Evolutionary conservation across 805 yeast genomes (phyloP), one percentile per base, ranked within the genome.

Genomic region (Yamadazyma kitorensis): DNA sequence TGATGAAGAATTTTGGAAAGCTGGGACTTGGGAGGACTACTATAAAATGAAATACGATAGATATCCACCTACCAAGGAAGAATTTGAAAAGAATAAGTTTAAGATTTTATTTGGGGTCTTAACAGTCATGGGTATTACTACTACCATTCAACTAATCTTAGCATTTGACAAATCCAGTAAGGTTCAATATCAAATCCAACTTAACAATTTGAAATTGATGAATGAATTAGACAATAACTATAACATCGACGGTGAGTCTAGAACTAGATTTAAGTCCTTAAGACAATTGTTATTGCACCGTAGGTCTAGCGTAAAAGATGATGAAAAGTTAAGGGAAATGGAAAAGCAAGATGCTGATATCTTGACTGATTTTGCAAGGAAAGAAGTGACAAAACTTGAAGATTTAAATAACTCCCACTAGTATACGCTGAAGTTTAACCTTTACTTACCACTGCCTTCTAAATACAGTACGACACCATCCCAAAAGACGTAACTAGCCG

Each of bases 11-110:
- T 78, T 78, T 52, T 76, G 81, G 77, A 72, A 62, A 31, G 82
- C 84, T 0, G 79, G 79, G 1, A 73, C 74, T 0, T 78, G 84
- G 84, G 82, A 78, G 42, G 85, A 78, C 37, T 71, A 69, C 49
- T 72, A 76, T 64, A 50, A 56, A 25, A 61, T 68, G 64, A 55
- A 54, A 47, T 56, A 61, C 36, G 49, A 60, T 20, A 44, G 66
- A 17, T 34, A 40, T 13, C 68, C 69, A 4, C 73, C 68, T 15
- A 60, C 75, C 35, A 52, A 54, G 46, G 63, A 61, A 41, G 64
- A 64, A 46, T 40, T 61, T 44, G 61, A 61, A 54, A 68, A 55
- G 48, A 68, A 62, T 53, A 68, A 68, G 45, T 64, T 61, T 57
- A 59, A 57, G 48, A 63, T 70, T 4, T 43, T 67, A 34, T 48